Evolutionary conservation across 108 stramenopile genomes (phyloP).

Genomic region (Cyclotella kingstonii): DNA sequence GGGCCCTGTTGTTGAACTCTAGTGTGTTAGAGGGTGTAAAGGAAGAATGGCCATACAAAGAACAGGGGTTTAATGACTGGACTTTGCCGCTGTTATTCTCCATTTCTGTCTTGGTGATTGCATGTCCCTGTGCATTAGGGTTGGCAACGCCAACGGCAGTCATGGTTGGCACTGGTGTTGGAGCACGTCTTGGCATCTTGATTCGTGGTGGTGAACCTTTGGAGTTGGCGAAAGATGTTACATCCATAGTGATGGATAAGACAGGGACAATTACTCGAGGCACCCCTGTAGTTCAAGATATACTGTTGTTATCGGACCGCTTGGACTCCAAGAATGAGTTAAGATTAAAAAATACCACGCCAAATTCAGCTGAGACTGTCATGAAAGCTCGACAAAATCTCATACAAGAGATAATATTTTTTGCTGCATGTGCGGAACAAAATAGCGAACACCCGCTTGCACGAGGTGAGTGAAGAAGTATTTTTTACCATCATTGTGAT

Average conservation of each 20-base stretch:
- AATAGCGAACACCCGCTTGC: constrained; percentile 64
- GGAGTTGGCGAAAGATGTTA: constrained; percentile 59
- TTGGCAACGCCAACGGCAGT: constrained; percentile 31
- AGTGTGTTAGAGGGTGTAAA: constrained; percentile 39
- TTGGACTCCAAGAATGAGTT: neutral
- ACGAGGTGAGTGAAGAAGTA: constrained; percentile 18
- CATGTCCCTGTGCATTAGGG: constrained; percentile 93
- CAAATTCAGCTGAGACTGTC: constrained; percentile 2
- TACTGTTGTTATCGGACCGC: constrained; percentile 42
- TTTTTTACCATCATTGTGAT: no score
- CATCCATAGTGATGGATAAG: constrained; percentile 86
- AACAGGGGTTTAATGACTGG: constrained; percentile 56
- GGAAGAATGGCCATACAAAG: constrained; percentile 51
- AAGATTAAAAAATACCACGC: neutral
- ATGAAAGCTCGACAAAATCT: constrained; percentile 26
- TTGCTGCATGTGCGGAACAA: constrained; percentile 56
- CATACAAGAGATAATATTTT: constrained; percentile 42
- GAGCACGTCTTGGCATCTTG: constrained; percentile 78
- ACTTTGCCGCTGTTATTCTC: constrained; percentile 77
- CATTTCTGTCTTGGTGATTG: constrained; percentile 82
- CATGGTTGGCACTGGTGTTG: constrained; percentile 86
- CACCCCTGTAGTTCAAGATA: constrained; percentile 36
- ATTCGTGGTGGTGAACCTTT: constrained; percentile 90
- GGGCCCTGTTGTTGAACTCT: constrained; percentile 54
- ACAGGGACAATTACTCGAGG: constrained; percentile 68